A percentile compares a stretch with the other conserved stretches of the same genome.
Conservation (phyloP, 176 grass and related monocot genomes). For the Oryza nivara region DNA sequence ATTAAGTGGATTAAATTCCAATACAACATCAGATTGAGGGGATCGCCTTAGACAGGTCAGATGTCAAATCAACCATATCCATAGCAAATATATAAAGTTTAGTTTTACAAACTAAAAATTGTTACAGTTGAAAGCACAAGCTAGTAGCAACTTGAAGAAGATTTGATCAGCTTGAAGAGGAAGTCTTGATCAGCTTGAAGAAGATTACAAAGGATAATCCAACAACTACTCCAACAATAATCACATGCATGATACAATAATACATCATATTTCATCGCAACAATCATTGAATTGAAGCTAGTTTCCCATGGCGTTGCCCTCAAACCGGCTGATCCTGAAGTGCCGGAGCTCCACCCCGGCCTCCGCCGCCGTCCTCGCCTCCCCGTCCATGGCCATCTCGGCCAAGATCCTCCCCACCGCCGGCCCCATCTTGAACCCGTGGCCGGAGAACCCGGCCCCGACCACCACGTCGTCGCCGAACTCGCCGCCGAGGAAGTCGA, state of each 20-base stretch:
- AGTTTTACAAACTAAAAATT: not conserved
- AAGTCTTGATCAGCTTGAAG: not conserved
- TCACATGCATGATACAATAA: not conserved
- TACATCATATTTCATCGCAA: not conserved
- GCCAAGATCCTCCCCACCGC: conserved; percentile 56
- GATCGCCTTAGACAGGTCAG: too few species aligned
- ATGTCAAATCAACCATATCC: not conserved
- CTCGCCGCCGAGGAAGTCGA: conserved; percentile 68
- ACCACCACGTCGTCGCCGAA: conserved; percentile 58
- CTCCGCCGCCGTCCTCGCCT: conserved; percentile 28
- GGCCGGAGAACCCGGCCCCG: conserved; percentile 65
- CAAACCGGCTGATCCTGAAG: conserved; percentile 61
- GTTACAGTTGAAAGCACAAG: not conserved
- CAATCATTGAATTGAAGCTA: conserved; percentile 24
- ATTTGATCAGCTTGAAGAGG: too few species aligned
- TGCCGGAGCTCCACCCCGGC: conserved; percentile 40
- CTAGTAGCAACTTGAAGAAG: not conserved
- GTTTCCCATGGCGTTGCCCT: conserved; percentile 44
- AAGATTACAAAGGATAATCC: not conserved
- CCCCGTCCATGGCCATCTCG: conserved; percentile 59
- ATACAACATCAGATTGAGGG: too few species aligned
- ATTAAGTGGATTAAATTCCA: too few species aligned
- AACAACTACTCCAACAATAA: not conserved
- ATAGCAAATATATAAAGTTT: not conserved
- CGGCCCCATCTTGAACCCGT: conserved; percentile 83